phyloP scores from a whole-genome alignment of 2,329 filamentous ascomycete genomes.

The Tolypocladium endophyticum region DNA sequence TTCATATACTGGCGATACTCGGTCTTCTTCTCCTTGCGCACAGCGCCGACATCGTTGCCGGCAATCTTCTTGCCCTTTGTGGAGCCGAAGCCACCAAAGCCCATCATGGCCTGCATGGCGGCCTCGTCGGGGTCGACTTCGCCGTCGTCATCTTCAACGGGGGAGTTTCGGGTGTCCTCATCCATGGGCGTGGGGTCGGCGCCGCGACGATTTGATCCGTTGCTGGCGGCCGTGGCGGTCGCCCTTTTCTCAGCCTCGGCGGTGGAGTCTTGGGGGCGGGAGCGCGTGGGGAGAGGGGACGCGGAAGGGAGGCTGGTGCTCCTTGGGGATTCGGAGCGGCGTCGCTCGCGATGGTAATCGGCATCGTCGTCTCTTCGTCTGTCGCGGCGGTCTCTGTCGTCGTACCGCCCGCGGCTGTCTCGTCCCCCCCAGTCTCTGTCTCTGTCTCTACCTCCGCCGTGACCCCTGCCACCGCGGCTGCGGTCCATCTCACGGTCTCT shows the following conservation, averaged over 20 bases:
- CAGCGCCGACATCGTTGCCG: slow-evolving; percentile 74
- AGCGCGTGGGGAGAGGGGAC: slow-evolving; percentile 21
- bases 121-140: slow-evolving; percentile 57
- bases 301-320: slow-evolving; percentile 11
- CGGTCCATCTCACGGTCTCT: slow-evolving; percentile 3
- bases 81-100: slow-evolving; percentile 73
- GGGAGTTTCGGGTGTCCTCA: slow-evolving; percentile 15
- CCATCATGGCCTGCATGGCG: slow-evolving; percentile 79
- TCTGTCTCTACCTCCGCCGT: slow-evolving; percentile 12
- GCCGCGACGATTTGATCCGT: slow-evolving; percentile 10
- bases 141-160: slow-evolving; percentile 17
- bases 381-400: slow-evolving; percentile 6
- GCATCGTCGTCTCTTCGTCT: slow-evolving; percentile 14
- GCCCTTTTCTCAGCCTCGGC: not conserved
- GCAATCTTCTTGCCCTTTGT: slow-evolving; percentile 84
- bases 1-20: slow-evolving; percentile 98
- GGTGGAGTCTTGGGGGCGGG: slow-evolving; percentile 10
- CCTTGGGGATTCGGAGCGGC: slow-evolving; percentile 26
- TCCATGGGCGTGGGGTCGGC: slow-evolving; percentile 13
- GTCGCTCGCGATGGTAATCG: slow-evolving; percentile 14
- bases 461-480: slow-evolving; percentile 5
- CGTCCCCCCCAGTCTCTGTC: slow-evolving; percentile 3
- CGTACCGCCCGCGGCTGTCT: slow-evolving; percentile 11
- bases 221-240: slow-evolving; percentile 13
- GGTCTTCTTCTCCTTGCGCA: slow-evolving; percentile 87